Percentiles rank a stretch among this genome's conserved stretches.
Evolutionary conservation across 495 filamentous ascomycete species (phyloP).

Genomic region (Penicillium bovifimosum): DNA sequence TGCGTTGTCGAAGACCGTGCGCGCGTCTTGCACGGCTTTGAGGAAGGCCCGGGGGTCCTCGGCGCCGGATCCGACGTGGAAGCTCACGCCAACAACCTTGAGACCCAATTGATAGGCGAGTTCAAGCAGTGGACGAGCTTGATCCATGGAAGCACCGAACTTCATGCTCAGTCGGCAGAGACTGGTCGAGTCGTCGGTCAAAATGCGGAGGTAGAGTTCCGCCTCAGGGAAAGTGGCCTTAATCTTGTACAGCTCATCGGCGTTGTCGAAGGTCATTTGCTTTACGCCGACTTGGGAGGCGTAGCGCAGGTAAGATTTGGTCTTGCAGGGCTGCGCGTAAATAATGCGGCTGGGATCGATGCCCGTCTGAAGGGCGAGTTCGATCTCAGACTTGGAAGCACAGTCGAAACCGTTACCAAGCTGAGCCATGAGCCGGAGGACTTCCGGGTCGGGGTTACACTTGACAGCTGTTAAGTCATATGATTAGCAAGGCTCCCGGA

Average conservation of each 20-base stretch:
- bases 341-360: conserved; percentile 91
- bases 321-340: conserved; percentile 99
- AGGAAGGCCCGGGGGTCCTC: conserved; percentile 83
- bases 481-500: neutral
- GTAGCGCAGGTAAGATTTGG: conserved; percentile 91
- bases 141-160: conserved; percentile 86
- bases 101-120: conserved; percentile 84
- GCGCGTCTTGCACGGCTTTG: conserved; percentile 85
- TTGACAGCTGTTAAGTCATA: conserved; percentile 70
- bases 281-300: conserved; percentile 78
- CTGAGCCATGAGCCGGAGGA: conserved; percentile 78
- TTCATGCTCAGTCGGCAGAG: conserved; percentile 93
- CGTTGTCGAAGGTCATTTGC: conserved; percentile 99
- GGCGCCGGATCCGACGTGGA: conserved; percentile 95
- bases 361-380: conserved; percentile 77
- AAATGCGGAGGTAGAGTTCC: conserved; percentile 86
- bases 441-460: conserved; percentile 90
- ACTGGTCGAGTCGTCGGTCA: conserved; percentile 92
- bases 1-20: conserved; percentile 85
- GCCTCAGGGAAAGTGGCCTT: conserved; percentile 83
- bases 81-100: conserved; percentile 93
- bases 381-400: conserved; percentile 94
- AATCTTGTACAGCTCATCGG: conserved; percentile 97
- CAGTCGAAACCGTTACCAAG: conserved; percentile 97
- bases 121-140: conserved; percentile 68